phyloP scores from a whole-genome alignment of 2,329 filamentous ascomycete genomes.

The Trichophaea hybrida region DNA sequence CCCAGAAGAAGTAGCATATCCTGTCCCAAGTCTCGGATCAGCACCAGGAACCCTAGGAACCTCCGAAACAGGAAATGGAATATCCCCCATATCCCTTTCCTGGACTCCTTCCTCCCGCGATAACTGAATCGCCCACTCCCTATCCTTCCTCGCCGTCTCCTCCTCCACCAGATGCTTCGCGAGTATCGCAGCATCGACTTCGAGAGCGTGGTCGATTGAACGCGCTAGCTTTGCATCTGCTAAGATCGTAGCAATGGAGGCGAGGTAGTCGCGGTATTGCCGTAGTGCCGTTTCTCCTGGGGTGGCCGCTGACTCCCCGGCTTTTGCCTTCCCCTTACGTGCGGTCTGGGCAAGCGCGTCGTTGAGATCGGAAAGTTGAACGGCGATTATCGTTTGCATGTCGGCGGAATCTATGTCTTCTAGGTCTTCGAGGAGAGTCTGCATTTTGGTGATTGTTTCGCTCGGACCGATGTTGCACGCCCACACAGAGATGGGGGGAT shows the following conservation, averaged over 20 bases:
- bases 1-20: neutral
- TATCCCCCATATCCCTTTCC: constrained; percentile 1
- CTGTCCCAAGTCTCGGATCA: neutral
- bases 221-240: constrained; percentile 10
- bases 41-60: neutral
- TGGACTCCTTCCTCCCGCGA: neutral
- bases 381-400: constrained; percentile 1
- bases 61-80: neutral
- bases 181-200: constrained; percentile 4
- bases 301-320: constrained; percentile 5
- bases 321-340: constrained; percentile 14
- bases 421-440: no score
- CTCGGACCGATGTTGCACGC: no score
- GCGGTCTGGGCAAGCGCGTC: neutral
- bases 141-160: constrained; percentile 1
- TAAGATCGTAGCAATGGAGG: neutral
- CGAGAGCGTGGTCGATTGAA: constrained; percentile 9
- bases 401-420: no score
- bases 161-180: constrained; percentile 3
- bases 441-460: no score
- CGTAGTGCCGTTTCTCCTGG: constrained; percentile 8
- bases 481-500: no score
- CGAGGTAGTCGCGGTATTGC: constrained; percentile 11
- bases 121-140: constrained; percentile 10
- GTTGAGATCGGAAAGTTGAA: constrained; percentile 15